Evolutionary conservation across 2,329 filamentous ascomycete species (phyloP).

Genomic region (Escovopsis sp.): DNA sequence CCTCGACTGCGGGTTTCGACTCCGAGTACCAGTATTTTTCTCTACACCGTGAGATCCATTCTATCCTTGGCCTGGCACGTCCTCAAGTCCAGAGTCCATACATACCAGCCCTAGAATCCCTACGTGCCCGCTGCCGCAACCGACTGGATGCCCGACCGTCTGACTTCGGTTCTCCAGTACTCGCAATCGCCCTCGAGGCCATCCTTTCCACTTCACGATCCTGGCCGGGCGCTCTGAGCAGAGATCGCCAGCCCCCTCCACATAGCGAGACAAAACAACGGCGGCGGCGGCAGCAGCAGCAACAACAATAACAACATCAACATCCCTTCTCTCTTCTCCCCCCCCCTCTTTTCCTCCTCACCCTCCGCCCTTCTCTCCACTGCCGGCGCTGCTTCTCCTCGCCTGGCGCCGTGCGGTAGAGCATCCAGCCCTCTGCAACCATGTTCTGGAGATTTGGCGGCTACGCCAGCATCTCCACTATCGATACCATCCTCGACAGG

Average conservation of each 20-base stretch:
- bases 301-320: too few relatives aligned
- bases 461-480: conserved; percentile 92
- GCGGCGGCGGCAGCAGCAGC: too few relatives aligned
- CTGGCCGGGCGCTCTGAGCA: conserved; percentile 4
- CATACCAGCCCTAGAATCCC: too few relatives aligned
- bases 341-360: conserved; percentile 6
- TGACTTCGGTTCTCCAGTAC: conserved; percentile 1
- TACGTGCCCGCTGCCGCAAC: not conserved
- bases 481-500: conserved; percentile 94
- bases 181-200: not conserved
- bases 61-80: too few relatives aligned
- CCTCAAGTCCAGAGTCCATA: too few relatives aligned
- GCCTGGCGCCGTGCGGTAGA: conserved; percentile 19
- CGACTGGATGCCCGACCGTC: conserved; percentile 4
- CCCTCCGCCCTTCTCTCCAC: conserved; percentile 8
- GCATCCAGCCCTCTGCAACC: conserved; percentile 32
- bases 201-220: conserved; percentile 8
- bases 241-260: not conserved
- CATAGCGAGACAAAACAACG: not conserved
- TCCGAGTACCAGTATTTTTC: too few relatives aligned
- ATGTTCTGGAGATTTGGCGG: conserved; percentile 99
- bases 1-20: too few relatives aligned
- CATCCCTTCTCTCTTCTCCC: not conserved
- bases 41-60: too few relatives aligned
- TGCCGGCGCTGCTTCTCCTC: conserved; percentile 15